These are phyloP conservation scores for Gyrodon lividus DNA, from an alignment of 768 basidiomycete species.

Conservation along the genomic window DNA sequence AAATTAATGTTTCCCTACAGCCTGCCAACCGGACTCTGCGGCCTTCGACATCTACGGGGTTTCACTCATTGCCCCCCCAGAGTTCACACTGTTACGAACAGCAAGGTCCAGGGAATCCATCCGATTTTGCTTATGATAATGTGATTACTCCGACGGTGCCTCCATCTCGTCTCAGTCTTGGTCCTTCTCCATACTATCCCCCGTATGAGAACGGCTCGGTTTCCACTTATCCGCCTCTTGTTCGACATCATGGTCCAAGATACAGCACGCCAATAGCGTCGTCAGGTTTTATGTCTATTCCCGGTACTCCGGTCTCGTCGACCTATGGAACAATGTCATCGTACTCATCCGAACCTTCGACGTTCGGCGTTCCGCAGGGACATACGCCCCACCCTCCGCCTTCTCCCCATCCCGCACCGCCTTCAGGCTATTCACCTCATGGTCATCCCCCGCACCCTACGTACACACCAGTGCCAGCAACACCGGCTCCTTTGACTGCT, in stretches of 20 bases:
- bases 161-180: constrained; percentile 31
- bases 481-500: constrained; percentile 4
- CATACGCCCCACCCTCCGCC: constrained; percentile 37
- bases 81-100: constrained; percentile 41
- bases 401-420: constrained; percentile 17
- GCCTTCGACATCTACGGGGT: constrained; percentile 36
- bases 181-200: constrained; percentile 43
- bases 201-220: constrained; percentile 41
- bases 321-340: constrained; percentile 37
- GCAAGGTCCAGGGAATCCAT: constrained; percentile 31
- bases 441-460: constrained; percentile 14
- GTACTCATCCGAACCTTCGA: constrained; percentile 33
- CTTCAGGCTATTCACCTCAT: constrained; percentile 19
- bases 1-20: constrained; percentile 25
- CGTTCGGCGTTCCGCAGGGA: constrained; percentile 37
- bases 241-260: constrained; percentile 50
- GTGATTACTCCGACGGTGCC: constrained; percentile 38
- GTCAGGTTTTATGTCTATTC: constrained; percentile 66
- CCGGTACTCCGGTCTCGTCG: constrained; percentile 35
- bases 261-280: constrained; percentile 66
- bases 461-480: constrained; percentile 11
- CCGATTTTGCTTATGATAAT: constrained; percentile 39
- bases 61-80: constrained; percentile 34
- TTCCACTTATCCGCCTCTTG: constrained; percentile 32
- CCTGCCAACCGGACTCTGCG: constrained; percentile 35